phyloP scores from a whole-genome alignment of 2,329 filamentous ascomycete species.

The Achaetomium macrosporum region DNA sequence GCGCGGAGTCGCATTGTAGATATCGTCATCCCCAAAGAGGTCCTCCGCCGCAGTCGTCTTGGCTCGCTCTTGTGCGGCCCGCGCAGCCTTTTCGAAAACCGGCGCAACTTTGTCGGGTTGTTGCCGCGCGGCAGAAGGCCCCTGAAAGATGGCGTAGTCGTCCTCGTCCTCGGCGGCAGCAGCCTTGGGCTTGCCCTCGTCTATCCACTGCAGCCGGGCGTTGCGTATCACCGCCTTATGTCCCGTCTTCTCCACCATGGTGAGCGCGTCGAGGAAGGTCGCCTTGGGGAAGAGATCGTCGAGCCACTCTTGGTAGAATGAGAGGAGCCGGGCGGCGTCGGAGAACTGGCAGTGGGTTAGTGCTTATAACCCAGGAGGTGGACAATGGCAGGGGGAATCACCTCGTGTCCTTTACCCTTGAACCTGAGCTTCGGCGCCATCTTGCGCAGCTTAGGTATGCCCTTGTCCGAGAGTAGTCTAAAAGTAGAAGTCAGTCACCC shows the following conservation, averaged over 20 bases:
- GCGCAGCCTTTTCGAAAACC: conserved; percentile 31
- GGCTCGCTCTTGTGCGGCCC: conserved; percentile 20
- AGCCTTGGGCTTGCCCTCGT: conserved; percentile 59
- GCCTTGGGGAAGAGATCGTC: conserved; percentile 94
- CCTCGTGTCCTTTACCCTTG: conserved; percentile 92
- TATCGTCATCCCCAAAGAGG: conserved; percentile 43
- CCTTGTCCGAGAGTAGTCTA: conserved; percentile 74
- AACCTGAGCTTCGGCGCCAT: conserved; percentile 68
- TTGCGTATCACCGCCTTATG: conserved; percentile 74
- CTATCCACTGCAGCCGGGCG: conserved; percentile 76
- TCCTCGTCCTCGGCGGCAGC: conserved; percentile 30
- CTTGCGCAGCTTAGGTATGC: conserved; percentile 74
- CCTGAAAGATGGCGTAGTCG: conserved; percentile 23
- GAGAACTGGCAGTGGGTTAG: conserved; percentile 56
- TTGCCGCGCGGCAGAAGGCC: conserved; percentile 25
- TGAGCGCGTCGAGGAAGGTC: conserved; percentile 81
- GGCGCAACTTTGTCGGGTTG: conserved; percentile 32
- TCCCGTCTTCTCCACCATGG: conserved; percentile 88
- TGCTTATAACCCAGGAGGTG: background rate
- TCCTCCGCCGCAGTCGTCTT: conserved; percentile 32
- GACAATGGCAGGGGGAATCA: conserved; percentile 30
- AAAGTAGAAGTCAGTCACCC: conserved; percentile 12
- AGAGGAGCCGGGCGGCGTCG: conserved; percentile 74
- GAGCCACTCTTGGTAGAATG: conserved; percentile 93
- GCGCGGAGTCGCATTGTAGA: conserved; percentile 50